These are phyloP conservation scores for Leccinum uliginosum DNA, from an alignment of 768 basidiomycete species.

Conservation along the genomic window DNA sequence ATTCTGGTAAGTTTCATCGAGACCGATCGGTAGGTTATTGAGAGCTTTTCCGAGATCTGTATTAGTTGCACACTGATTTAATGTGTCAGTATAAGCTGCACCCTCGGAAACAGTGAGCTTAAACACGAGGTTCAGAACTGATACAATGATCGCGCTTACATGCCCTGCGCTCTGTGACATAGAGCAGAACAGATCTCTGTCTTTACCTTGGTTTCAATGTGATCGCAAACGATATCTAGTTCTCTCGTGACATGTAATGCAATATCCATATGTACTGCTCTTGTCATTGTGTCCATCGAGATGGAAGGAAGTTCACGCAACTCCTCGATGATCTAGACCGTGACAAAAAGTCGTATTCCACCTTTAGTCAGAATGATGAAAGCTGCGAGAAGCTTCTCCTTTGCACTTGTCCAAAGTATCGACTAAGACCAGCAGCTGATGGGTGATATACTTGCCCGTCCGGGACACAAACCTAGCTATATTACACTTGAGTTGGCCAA, in stretches of 20 bases:
- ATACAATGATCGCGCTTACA: constrained; percentile 8
- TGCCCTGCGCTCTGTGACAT: constrained; percentile 14
- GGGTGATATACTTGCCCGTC: background rate
- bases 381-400: constrained; percentile 7
- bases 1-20: constrained; percentile 19
- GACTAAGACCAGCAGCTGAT: constrained; percentile 8
- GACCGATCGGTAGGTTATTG: constrained; percentile 12
- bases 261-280: constrained; percentile 8
- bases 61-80: constrained; percentile 9
- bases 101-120: constrained; percentile 8
- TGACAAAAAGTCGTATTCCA: constrained; percentile 12
- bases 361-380: constrained; percentile 1
- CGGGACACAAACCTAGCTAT: background rate
- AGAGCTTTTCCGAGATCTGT: constrained; percentile 12
- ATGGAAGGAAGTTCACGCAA: constrained; percentile 4
- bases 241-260: constrained; percentile 10
- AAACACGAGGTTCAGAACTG: background rate
- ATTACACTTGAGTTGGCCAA: background rate
- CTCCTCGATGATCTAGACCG: constrained; percentile 6
- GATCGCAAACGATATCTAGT: constrained; percentile 4
- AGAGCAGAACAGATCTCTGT: constrained; percentile 5
- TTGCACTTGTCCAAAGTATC: constrained; percentile 21
- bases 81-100: constrained; percentile 15
- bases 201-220: constrained; percentile 3
- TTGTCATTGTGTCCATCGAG: constrained; percentile 8